Conservation (phyloP, 345 rosid species). For the Mercurialis annua region DNA sequence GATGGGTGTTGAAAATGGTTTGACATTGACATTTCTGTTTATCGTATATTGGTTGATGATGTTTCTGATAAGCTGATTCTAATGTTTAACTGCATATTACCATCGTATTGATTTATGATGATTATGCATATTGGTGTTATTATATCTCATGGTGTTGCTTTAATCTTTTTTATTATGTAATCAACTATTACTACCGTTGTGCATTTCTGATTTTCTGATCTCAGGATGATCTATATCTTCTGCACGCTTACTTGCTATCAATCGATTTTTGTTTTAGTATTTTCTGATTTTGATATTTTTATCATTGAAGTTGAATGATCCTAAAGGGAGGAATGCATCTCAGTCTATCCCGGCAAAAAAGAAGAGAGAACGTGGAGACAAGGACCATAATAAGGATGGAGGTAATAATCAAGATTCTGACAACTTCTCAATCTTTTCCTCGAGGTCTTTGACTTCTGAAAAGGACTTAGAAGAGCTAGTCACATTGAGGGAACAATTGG, state of each 20-base stretch:
- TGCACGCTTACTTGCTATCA: neutral
- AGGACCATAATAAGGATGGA: slow-evolving; percentile 37
- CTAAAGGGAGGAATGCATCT: slow-evolving; percentile 59
- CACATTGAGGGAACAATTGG: slow-evolving; percentile 65
- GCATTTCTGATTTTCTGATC: neutral
- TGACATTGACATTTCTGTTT: too few relatives aligned
- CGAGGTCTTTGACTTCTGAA: slow-evolving; percentile 48
- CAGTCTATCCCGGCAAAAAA: slow-evolving; percentile 60
- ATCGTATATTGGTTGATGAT: too few relatives aligned
- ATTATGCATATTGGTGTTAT: neutral
- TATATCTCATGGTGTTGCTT: too few relatives aligned
- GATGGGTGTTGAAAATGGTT: too few relatives aligned
- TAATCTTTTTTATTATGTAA: neutral
- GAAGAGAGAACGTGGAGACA: slow-evolving; percentile 56
- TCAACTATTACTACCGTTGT: neutral
- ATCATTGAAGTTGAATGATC: slow-evolving; percentile 40
- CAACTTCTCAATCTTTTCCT: slow-evolving; percentile 37
- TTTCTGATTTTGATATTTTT: slow-evolving; percentile 10
- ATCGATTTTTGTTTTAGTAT: neutral
- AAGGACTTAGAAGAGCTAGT: slow-evolving; percentile 58
- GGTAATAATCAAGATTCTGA: slow-evolving; percentile 48
- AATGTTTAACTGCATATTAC: too few relatives aligned
- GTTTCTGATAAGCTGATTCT: too few relatives aligned
- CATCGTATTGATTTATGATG: neutral
- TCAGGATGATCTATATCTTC: neutral